A percentile compares a stretch with the other conserved stretches of the same genome.
Evolutionary conservation across 148 eudicot genomes (phyloP).

Genomic region (Beta vulgaris): DNA sequence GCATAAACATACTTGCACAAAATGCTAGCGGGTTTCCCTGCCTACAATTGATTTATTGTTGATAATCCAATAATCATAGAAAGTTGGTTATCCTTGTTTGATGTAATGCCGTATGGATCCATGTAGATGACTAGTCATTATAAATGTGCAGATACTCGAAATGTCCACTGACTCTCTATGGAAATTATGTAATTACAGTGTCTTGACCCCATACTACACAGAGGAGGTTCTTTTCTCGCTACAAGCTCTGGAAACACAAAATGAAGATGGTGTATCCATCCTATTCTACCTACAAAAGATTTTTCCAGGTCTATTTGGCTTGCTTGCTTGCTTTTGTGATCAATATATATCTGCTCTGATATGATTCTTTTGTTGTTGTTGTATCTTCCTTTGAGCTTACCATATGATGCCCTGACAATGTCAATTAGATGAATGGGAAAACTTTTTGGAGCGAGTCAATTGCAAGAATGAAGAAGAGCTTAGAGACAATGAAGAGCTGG

Average conservation of each 20-base stretch:
- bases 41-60: not conserved
- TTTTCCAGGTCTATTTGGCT: constrained; percentile 66
- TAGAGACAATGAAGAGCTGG: constrained; percentile 49
- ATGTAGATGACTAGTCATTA: not conserved
- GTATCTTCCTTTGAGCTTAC: not conserved
- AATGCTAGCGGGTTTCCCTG: not conserved
- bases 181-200: constrained; percentile 42
- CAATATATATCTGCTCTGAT: not conserved
- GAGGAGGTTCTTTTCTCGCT: constrained; percentile 95
- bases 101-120: not conserved
- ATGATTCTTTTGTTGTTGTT: not conserved
- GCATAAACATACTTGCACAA: not conserved
- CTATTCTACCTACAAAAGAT: constrained; percentile 94
- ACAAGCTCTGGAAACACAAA: constrained; percentile 59
- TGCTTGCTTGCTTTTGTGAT: constrained; percentile 12
- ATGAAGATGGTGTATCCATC: constrained; percentile 98
- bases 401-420: constrained; percentile 3
- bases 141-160: not conserved
- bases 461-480: constrained; percentile 63
- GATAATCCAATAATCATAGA: not conserved
- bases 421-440: constrained; percentile 82
- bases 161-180: not conserved
- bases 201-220: constrained; percentile 87
- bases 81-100: not conserved
- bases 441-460: constrained; percentile 71